phyloP scores from a whole-genome alignment of 2,329 filamentous ascomycete genomes.

The Curvularia sp. region DNA sequence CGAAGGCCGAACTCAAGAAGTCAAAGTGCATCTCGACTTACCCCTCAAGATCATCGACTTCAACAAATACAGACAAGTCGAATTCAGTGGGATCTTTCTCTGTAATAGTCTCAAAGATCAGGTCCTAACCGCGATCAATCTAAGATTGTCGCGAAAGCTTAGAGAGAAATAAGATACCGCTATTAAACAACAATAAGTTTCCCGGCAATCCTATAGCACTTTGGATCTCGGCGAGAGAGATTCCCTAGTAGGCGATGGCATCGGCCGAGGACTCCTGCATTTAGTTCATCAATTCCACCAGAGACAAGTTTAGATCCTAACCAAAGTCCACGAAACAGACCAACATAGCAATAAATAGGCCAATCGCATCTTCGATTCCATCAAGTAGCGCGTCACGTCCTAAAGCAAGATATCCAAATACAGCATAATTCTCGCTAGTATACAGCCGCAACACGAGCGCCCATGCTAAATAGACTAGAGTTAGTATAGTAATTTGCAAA shows the following conservation, averaged over 20 bases:
- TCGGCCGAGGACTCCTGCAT: background rate
- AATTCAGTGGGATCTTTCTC: background rate
- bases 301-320: background rate
- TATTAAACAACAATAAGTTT: background rate
- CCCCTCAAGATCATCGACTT: background rate
- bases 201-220: background rate
- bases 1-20: background rate
- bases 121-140: background rate
- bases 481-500: background rate
- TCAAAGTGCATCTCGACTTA: background rate
- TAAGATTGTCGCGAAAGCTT: conserved; percentile 4
- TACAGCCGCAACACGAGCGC: background rate
- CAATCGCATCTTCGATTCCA: background rate
- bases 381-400: background rate
- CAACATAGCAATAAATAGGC: background rate
- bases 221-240: background rate
- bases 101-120: background rate
- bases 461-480: background rate
- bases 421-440: too few relatives aligned
- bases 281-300: background rate
- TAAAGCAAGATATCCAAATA: background rate
- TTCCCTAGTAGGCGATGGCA: background rate
- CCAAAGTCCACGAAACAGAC: background rate
- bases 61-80: background rate
- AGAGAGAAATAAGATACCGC: conserved; percentile 3